Evolutionary conservation across 306 rosid genomes (phyloP), one percentile per base, ranked within the genome.

Genomic region (Carpinus fangiana): DNA sequence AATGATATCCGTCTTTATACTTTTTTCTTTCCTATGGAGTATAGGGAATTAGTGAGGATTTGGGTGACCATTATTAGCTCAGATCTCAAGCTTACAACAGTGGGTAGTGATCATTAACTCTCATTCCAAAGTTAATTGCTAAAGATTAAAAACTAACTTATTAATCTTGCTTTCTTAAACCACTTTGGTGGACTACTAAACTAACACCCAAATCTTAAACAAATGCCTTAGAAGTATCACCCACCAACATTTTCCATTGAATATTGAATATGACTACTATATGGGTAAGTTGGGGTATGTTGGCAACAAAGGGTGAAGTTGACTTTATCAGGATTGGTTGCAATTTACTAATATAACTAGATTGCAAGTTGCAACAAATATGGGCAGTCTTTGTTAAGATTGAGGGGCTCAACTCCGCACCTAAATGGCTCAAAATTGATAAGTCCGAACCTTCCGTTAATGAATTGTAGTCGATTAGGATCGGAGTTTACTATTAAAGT

Each of bases 161-260:
- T 31, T 26, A 26, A 61, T 9, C 11, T 10, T 8, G 7, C 34
- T 23, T 12, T 21, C 34, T 59, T 21, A 59, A 23, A 20, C 65
- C 65, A 23, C 11, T 31, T 14, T 13, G 68, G 43, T 28, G n/a
- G 41, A 28, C 13, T 61, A 62, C 5, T 31, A 12, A 28, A 3
- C 43, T 6, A 28, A 5, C 45, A 31, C 69, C 0, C 28, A 5
- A 60, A n/a, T n/a, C 23, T 18, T 18, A 62, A 62, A 28, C 13
- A 62, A 62, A 62, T 62, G 69, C 69, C 3, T 23, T 13, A 61
- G 68, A 61, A 31, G 31, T 11, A 59, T 59, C 66, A 60, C 66
- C 23, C 23, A 23, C 66, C 38, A 11, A 60, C 36, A 60, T 60
- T 59, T 59, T 60, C 2, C 38, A 21, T 60, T 60, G 61, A 55